phyloP scores from a whole-genome alignment of 2,329 filamentous ascomycete genomes.

The Tolypocladium inflatum region DNA sequence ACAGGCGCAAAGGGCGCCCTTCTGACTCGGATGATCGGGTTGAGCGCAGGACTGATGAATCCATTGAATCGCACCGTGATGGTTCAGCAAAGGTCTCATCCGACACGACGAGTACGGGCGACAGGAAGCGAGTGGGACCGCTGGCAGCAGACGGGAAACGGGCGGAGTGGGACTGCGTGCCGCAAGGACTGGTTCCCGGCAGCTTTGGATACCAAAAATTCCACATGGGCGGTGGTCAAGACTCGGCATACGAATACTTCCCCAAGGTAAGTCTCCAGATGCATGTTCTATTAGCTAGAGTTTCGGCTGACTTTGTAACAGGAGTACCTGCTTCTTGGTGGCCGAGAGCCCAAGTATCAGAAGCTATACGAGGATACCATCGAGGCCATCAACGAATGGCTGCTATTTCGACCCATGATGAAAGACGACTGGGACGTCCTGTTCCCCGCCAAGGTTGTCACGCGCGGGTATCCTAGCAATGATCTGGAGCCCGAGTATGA shows the following conservation, averaged over 20 bases:
- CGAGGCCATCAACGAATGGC: conserved; percentile 58
- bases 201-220: conserved; percentile 36
- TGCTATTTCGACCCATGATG: conserved; percentile 72
- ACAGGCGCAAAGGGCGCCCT: background rate
- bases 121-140: conserved; percentile 11
- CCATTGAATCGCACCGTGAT: background rate
- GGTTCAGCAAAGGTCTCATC: background rate
- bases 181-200: conserved; percentile 47
- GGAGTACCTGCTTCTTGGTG: conserved; percentile 64
- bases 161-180: conserved; percentile 39
- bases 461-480: conserved; percentile 29
- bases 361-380: conserved; percentile 62
- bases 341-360: conserved; percentile 61
- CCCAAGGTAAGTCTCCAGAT: conserved; percentile 36
- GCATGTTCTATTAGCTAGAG: conserved; percentile 8
- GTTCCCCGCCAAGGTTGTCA: conserved; percentile 55
- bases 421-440: conserved; percentile 60
- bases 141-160: conserved; percentile 23
- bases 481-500: conserved; percentile 45
- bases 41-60: background rate
- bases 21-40: background rate
- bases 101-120: background rate
- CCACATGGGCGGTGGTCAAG: conserved; percentile 55
- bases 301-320: conserved; percentile 28
- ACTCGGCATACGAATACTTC: conserved; percentile 66